Evolutionary conservation across 176 grass and related monocot genomes (phyloP).

Genomic region (Bolboschoenus planiculmis): DNA sequence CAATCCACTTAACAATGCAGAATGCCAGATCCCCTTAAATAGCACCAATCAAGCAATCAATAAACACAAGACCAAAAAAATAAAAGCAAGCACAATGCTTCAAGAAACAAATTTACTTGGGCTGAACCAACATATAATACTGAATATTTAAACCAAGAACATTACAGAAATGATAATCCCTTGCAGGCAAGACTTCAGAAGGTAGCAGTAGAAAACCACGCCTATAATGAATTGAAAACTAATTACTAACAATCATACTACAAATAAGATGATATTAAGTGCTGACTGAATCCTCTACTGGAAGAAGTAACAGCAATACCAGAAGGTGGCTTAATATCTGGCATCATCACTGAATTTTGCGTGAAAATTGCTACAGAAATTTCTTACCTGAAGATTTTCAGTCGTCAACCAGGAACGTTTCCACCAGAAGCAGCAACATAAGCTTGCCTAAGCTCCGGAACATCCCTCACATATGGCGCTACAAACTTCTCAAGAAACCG

Average conservation of each 20-base stretch:
- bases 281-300: too few species aligned
- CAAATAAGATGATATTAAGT: neutral
- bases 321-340: neutral
- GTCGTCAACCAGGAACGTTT: neutral
- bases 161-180: neutral
- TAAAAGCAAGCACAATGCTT: neutral
- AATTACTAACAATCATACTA: neutral
- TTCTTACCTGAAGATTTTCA: neutral
- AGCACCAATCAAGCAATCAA: neutral
- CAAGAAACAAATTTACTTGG: neutral
- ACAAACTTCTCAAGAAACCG: neutral
- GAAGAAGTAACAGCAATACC: neutral
- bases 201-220: neutral
- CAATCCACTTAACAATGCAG: neutral
- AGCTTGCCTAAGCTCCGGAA: neutral
- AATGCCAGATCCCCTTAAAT: neutral
- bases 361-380: neutral
- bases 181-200: neutral
- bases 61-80: neutral
- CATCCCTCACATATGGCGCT: neutral
- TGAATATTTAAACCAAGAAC: neutral
- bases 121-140: neutral
- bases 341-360: neutral
- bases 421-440: conserved; percentile 1
- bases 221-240: neutral